Evolutionary conservation across 1,139 yeast species (phyloP).

Genomic region (Yamadazyma conglobata): DNA sequence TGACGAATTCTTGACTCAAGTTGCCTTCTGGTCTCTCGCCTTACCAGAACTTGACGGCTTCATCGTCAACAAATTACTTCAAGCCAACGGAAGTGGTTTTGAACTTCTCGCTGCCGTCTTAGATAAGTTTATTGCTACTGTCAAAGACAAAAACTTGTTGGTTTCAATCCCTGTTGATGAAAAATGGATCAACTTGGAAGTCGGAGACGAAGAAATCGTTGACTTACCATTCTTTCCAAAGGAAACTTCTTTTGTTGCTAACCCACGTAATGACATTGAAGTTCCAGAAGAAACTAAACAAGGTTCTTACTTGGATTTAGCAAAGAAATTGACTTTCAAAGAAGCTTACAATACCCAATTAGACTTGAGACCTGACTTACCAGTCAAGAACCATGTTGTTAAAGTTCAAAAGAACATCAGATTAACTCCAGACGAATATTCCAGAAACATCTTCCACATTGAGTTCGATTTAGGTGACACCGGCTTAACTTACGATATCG

Average conservation of each 20-base stretch:
- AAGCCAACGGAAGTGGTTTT: conserved; percentile 77
- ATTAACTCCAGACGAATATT: conserved; percentile 87
- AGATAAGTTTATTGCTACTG: conserved; percentile 59
- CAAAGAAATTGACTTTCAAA: conserved; percentile 71
- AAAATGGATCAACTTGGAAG: conserved; percentile 38
- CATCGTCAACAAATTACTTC: conserved; percentile 74
- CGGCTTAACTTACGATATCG: conserved; percentile 86
- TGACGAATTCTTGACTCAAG: conserved; percentile 68
- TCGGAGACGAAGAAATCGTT: conserved; percentile 24
- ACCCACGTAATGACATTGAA: conserved; percentile 45
- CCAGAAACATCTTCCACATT: conserved; percentile 94
- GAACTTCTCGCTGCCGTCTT: conserved; percentile 82
- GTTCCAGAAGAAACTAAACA: conserved; percentile 33
- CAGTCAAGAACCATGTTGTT: conserved; percentile 80
- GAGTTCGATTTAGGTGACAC: conserved; percentile 92
- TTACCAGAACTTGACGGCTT: conserved; percentile 62
- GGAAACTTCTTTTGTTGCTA: conserved; percentile 60
- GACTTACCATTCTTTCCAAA: conserved; percentile 50
- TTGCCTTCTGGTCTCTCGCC: conserved; percentile 74
- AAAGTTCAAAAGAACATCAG: conserved; percentile 90
- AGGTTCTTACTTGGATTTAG: conserved; percentile 50
- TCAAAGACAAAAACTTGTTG: conserved; percentile 46
- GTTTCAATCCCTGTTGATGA: conserved; percentile 43
- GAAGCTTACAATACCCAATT: conserved; percentile 65
- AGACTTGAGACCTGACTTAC: conserved; percentile 83